These are phyloP conservation scores for Acanthamoeba triangularis DNA, from an alignment of 208 protist species.

Conservation along the genomic window DNA sequence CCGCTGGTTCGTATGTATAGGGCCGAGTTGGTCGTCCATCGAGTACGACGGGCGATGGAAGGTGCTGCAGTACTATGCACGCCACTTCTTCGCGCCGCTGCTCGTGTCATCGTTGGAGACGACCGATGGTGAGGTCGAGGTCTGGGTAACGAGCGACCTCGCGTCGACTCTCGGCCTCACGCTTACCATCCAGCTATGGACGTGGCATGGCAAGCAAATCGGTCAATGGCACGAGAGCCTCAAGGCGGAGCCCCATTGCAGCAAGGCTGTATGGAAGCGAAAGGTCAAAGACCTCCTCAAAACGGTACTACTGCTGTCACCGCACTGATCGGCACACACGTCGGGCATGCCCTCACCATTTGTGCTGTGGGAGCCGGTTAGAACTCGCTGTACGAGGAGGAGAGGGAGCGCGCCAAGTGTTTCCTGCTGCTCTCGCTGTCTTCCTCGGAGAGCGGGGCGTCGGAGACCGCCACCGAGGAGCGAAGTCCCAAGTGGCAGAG, in stretches of 20 bases:
- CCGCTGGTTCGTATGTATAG: constrained; percentile 13
- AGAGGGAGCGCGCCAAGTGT: constrained; percentile 6
- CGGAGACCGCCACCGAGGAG: not conserved
- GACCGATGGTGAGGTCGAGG: not conserved
- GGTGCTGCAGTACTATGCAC: constrained; percentile 84
- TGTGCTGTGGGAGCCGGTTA: not conserved
- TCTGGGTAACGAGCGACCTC: constrained; percentile 11
- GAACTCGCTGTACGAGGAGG: constrained; percentile 29
- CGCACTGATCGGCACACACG: not conserved
- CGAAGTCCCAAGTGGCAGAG: not conserved
- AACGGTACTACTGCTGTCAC: not conserved
- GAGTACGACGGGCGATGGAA: constrained; percentile 88
- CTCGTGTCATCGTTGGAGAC: constrained; percentile 73
- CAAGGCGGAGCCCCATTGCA: constrained; percentile 32
- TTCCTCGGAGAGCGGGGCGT: not conserved
- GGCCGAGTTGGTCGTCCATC: constrained; percentile 84
- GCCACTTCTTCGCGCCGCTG: constrained; percentile 79
- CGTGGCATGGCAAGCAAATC: not conserved
- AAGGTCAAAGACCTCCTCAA: constrained; percentile 36
- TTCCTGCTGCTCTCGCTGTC: not conserved
- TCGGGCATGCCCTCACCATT: no score
- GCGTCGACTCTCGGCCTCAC: not conserved
- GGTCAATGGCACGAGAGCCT: not conserved
- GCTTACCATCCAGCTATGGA: constrained; percentile 6
- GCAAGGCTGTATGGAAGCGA: constrained; percentile 22